Percentiles rank a stretch among this genome's conserved stretches.
Conservation (phyloP, 2,329 filamentous ascomycete species). For the Ascochyta fabae region DNA sequence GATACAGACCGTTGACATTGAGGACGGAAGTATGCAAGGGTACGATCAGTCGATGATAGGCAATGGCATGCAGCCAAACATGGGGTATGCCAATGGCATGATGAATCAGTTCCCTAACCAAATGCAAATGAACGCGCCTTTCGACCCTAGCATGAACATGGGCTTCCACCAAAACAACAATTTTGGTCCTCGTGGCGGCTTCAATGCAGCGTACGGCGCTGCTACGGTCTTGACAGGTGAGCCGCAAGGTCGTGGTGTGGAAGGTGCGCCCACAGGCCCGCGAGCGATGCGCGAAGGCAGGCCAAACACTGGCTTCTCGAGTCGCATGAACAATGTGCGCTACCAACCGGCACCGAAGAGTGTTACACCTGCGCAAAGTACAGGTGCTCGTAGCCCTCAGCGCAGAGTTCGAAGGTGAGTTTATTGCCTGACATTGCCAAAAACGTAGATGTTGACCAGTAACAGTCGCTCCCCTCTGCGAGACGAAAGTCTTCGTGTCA, state of each 20-base stretch:
- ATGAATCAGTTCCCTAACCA: slow-evolving; percentile 63
- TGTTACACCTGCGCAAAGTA: slow-evolving; percentile 29
- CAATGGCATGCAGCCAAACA: slow-evolving; percentile 34
- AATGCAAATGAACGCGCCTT: slow-evolving; percentile 47
- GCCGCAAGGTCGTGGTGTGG: slow-evolving; percentile 63
- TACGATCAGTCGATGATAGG: slow-evolving; percentile 40
- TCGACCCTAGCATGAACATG: slow-evolving; percentile 49
- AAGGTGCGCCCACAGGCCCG: slow-evolving; percentile 84
- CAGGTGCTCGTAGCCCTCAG: slow-evolving; percentile 32
- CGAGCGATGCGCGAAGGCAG: slow-evolving; percentile 92
- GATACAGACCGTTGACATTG: slow-evolving; percentile 45
- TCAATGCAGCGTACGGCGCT: slow-evolving; percentile 46
- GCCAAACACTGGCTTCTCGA: slow-evolving; percentile 78
- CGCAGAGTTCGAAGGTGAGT: slow-evolving; percentile 43
- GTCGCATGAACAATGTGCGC: slow-evolving; percentile 55
- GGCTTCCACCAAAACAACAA: slow-evolving; percentile 47
- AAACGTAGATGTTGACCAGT: slow-evolving; percentile 8
- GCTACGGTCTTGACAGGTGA: slow-evolving; percentile 47
- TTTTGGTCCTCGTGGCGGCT: slow-evolving; percentile 56
- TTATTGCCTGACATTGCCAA: not conserved
- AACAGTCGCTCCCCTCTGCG: slow-evolving; percentile 42
- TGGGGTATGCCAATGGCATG: slow-evolving; percentile 36
- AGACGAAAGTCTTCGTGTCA: slow-evolving; percentile 42
- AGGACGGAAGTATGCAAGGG: slow-evolving; percentile 28
- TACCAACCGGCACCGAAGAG: slow-evolving; percentile 33